These are phyloP conservation scores for Aspergillaceae sp. DNA, from an alignment of 2,329 filamentous ascomycete genomes.

Conservation along the genomic window DNA sequence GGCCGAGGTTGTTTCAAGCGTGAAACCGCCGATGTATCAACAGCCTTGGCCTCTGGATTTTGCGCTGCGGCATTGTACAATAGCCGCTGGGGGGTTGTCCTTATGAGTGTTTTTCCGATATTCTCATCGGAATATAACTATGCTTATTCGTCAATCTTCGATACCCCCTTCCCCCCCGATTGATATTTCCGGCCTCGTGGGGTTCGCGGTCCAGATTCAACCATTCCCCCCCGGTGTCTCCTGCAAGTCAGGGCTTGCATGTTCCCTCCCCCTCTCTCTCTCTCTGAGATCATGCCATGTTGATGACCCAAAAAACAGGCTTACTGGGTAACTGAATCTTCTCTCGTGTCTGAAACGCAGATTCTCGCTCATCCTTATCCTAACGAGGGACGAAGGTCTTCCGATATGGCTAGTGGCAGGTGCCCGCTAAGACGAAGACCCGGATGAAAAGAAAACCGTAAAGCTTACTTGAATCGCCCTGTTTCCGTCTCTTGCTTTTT, in stretches of 20 bases:
- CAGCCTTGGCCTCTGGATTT: too few species aligned
- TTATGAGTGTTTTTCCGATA: too few species aligned
- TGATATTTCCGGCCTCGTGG: too few species aligned
- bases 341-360: not conserved
- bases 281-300: not conserved
- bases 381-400: not conserved
- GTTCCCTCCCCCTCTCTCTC: not conserved
- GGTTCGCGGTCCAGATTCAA: too few species aligned
- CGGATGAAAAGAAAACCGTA: too few species aligned
- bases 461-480: not conserved
- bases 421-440: not conserved
- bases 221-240: too few species aligned
- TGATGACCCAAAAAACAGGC: not conserved
- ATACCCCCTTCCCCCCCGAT: not conserved
- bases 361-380: not conserved
- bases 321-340: not conserved
- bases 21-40: too few species aligned
- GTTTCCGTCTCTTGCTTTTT: conserved; percentile 1
- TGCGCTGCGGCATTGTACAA: too few species aligned
- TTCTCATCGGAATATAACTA: too few species aligned
- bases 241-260: not conserved
- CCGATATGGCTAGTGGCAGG: not conserved
- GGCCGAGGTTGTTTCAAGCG: too few species aligned
- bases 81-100: too few species aligned
- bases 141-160: not conserved